Percentiles rank a stretch among this genome's conserved stretches.
phyloP scores from a whole-genome alignment of 768 basidiomycete genomes.

The Mycena olivaceomarginata region DNA sequence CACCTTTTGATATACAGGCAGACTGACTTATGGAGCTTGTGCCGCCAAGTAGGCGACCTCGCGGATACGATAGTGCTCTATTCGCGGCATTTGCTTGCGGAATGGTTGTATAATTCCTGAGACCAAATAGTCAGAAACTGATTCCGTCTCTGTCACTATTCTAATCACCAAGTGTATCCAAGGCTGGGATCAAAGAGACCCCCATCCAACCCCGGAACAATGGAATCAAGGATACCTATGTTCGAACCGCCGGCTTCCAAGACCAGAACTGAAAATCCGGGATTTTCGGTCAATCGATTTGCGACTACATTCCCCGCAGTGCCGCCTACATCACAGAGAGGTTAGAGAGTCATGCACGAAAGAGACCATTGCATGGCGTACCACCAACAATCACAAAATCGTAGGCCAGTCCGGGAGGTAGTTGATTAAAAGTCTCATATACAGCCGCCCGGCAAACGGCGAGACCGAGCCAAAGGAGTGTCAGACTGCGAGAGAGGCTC shows the following conservation, averaged over 20 bases:
- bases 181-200: constrained; percentile 23
- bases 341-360: background rate
- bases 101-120: constrained; percentile 44
- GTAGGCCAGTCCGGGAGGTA: constrained; percentile 17
- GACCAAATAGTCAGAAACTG: background rate
- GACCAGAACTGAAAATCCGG: constrained; percentile 39
- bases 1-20: background rate
- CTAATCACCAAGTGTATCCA: constrained; percentile 22
- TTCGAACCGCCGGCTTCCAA: constrained; percentile 42
- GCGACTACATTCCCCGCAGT: constrained; percentile 27
- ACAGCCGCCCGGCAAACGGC: constrained; percentile 12
- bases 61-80: constrained; percentile 47
- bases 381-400: constrained; percentile 40
- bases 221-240: constrained; percentile 32
- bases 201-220: constrained; percentile 24
- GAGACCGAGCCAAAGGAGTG: constrained; percentile 9
- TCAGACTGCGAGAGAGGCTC: background rate
- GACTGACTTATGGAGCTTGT: constrained; percentile 53
- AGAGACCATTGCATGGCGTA: background rate
- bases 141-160: background rate
- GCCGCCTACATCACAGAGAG: background rate
- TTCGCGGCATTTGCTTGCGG: constrained; percentile 50
- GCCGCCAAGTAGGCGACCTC: constrained; percentile 56
- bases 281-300: constrained; percentile 39
- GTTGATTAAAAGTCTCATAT: constrained; percentile 21